Percentiles rank a stretch among this genome's conserved stretches.
Conservation (phyloP, 148 eudicot genomes). For the Hydrangea macrophylla region DNA sequence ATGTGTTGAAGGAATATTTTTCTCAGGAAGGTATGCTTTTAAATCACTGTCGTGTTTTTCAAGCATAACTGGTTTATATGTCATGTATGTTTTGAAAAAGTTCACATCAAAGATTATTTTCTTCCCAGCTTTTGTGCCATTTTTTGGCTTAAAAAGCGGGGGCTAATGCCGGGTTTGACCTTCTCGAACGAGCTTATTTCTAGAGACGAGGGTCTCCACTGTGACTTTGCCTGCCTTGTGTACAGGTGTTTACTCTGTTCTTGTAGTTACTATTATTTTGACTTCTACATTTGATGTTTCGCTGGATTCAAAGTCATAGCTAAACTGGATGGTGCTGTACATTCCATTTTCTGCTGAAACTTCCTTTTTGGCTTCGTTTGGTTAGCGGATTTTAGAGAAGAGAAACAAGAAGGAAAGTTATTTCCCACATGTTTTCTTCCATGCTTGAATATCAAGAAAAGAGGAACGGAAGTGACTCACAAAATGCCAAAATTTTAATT, state of each 20-base stretch:
- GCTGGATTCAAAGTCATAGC: not conserved
- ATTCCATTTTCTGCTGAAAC: not conserved
- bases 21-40: slow-evolving; percentile 67
- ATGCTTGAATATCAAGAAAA: no score
- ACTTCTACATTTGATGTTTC: not conserved
- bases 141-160: slow-evolving; percentile 87
- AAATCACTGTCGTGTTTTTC: not conserved
- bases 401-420: no score
- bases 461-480: no score
- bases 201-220: slow-evolving; percentile 85
- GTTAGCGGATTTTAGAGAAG: not conserved
- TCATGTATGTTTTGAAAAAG: not conserved
- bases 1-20: slow-evolving; percentile 84
- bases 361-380: no score
- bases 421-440: not conserved
- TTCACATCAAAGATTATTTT: not conserved
- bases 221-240: slow-evolving; percentile 78
- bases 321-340: not conserved
- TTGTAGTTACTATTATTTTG: not conserved
- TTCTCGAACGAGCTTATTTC: slow-evolving; percentile 90
- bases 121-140: slow-evolving; percentile 75
- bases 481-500: no score
- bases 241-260: slow-evolving; percentile 43
- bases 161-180: slow-evolving; percentile 85
- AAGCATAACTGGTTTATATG: not conserved